Percentiles rank a stretch among this genome's conserved stretches.
phyloP scores from a whole-genome alignment of 352 stramenopile species.

The Globisporangium iwayamae region DNA sequence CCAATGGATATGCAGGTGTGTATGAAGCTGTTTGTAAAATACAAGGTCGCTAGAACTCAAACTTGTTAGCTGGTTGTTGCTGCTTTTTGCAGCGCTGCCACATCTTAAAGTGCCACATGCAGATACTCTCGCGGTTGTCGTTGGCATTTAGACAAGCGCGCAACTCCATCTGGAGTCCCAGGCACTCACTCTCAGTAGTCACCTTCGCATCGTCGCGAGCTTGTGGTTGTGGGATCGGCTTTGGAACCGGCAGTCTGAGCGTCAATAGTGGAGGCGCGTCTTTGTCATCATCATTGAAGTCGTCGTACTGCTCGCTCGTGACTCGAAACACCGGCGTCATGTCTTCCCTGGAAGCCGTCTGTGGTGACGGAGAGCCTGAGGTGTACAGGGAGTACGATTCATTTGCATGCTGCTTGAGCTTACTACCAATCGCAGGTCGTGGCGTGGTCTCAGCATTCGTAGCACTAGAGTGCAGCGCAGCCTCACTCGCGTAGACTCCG shows the following conservation, averaged over 20 bases:
- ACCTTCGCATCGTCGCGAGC: too few species aligned
- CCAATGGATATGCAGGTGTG: not conserved
- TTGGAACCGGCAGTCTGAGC: too few species aligned
- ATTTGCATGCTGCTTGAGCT: not conserved
- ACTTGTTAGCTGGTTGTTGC: not conserved
- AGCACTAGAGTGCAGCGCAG: not conserved
- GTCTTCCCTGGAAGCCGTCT: not conserved
- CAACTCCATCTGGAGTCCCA: constrained; percentile 1
- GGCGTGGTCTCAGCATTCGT: not conserved
- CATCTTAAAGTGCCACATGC: constrained; percentile 6
- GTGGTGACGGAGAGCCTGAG: not conserved
- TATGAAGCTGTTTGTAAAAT: not conserved
- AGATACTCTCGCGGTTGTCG: constrained; percentile 9
- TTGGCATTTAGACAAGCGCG: constrained; percentile 7
- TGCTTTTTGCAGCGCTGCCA: not conserved
- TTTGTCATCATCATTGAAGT: not conserved
- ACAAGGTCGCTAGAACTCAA: not conserved
- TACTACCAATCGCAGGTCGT: not conserved
- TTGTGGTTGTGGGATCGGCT: too few species aligned
- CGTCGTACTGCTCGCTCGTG: not conserved
- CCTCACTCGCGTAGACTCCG: too few species aligned
- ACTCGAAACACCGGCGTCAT: not conserved
- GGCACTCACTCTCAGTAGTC: not conserved
- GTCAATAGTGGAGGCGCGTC: not conserved
- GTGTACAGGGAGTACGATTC: not conserved